A percentile compares a stretch with the other conserved stretches of the same genome.
Conservation (phyloP, 176 grass and related monocot species). For the Raddia distichophylla region DNA sequence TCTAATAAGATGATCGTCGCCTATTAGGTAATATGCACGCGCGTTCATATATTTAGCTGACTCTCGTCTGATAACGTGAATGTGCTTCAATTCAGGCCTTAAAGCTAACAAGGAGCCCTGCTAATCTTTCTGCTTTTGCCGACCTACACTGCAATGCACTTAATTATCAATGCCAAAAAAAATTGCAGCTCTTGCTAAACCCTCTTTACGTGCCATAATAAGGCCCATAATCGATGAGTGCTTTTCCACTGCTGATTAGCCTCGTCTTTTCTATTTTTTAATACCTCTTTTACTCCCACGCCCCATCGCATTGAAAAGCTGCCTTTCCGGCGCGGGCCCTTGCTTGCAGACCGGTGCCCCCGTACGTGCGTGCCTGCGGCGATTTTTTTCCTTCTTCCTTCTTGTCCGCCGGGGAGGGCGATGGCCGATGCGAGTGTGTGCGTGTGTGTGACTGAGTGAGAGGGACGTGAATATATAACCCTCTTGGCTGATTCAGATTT, state of each 20-base stretch:
- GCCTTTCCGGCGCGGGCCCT: background rate
- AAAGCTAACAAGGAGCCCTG: no score
- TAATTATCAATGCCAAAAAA: background rate
- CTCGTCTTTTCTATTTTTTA: background rate
- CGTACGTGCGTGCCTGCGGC: constrained; percentile 10
- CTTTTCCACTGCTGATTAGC: background rate
- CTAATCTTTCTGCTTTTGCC: background rate
- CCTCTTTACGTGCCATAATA: no score
- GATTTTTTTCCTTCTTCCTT: background rate
- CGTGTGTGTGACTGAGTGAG: background rate
- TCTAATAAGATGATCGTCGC: no score
- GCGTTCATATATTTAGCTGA: no score
- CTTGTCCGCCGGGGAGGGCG: constrained; percentile 8
- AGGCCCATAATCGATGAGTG: background rate
- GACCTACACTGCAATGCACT: background rate
- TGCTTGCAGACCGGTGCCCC: background rate
- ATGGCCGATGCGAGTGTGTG: background rate
- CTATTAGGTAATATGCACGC: no score
- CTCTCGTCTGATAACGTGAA: no score
- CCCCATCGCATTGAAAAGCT: constrained; percentile 27
- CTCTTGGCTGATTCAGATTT: constrained; percentile 27
- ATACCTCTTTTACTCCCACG: background rate
- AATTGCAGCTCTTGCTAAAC: background rate
- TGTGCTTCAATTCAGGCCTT: no score
- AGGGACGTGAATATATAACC: background rate